Percentiles rank a stretch among this genome's conserved stretches.
These are phyloP conservation scores for Orbilia brochopaga DNA, from an alignment of 2,329 filamentous ascomycete species.

Conservation along the genomic window DNA sequence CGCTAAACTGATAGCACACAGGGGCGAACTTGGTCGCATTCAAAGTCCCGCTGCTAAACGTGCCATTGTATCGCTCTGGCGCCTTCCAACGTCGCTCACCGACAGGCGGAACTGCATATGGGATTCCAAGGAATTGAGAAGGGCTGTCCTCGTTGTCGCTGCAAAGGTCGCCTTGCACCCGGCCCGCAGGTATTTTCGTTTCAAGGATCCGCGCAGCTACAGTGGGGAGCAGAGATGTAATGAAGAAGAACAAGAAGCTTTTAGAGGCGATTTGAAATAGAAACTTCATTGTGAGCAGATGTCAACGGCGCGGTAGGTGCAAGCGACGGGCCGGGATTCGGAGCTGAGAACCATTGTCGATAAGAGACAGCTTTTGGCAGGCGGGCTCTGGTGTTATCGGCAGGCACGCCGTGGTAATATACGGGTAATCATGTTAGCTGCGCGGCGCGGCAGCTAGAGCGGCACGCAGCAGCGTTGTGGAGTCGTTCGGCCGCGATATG, in stretches of 20 bases:
- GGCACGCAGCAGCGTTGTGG: too few relatives aligned
- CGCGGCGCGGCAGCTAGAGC: too few relatives aligned
- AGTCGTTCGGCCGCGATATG: too few relatives aligned
- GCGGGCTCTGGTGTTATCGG: too few relatives aligned
- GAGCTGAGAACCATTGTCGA: too few relatives aligned
- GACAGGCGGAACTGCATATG: conserved; percentile 33
- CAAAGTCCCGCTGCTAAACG: conserved; percentile 14
- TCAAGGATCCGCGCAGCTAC: conserved; percentile 19
- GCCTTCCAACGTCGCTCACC: conserved; percentile 35
- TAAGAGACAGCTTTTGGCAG: too few relatives aligned
- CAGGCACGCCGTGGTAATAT: too few relatives aligned
- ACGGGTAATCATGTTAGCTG: too few relatives aligned
- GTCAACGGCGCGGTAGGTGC: too few relatives aligned
- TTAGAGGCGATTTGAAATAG: neutral
- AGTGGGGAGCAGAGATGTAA: neutral
- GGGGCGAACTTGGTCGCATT: conserved; percentile 12
- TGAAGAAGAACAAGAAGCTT: neutral
- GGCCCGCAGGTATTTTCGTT: conserved; percentile 4
- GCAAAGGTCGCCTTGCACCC: conserved; percentile 14
- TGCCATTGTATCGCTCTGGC: conserved; percentile 24
- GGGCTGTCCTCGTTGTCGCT: neutral
- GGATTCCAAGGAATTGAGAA: conserved; percentile 33
- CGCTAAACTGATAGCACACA: conserved; percentile 32
- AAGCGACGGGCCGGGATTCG: too few relatives aligned
- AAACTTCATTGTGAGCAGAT: neutral